A percentile compares a stretch with the other conserved stretches of the same genome.
phyloP scores from a whole-genome alignment of 495 filamentous ascomycete species.

The Poronia punctata region DNA sequence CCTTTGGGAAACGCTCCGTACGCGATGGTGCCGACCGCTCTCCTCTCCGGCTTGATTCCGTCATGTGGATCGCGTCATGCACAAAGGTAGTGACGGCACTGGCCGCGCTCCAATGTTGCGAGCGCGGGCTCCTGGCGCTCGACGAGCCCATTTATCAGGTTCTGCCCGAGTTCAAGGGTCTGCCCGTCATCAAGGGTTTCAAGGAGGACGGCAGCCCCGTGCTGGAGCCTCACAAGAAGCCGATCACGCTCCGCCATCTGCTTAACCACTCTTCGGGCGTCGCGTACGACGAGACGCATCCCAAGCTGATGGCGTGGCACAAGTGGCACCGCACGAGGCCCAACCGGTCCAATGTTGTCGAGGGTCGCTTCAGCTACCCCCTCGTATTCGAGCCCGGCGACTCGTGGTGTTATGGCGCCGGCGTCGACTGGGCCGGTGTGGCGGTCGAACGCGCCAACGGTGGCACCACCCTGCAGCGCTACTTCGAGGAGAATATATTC shows the following conservation, averaged over 20 bases:
- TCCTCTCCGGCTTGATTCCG: conserved; percentile 2
- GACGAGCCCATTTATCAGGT: conserved; percentile 12
- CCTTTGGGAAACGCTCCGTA: conserved; percentile 9
- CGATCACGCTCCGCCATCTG: conserved; percentile 14
- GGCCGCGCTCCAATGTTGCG: conserved; percentile 9
- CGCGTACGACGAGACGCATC: conserved; percentile 11
- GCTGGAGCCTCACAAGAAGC: conserved; percentile 1
- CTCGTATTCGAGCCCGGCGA: conserved; percentile 43
- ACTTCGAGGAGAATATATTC: conserved; percentile 41
- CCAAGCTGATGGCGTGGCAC: conserved; percentile 12
- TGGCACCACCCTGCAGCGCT: conserved; percentile 31
- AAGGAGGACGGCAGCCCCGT: conserved; percentile 4
- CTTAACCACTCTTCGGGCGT: conserved; percentile 14
- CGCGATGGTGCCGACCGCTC: conserved; percentile 8
- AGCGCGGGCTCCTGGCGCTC: conserved; percentile 8
- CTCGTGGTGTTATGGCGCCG: conserved; percentile 41
- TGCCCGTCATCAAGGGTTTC: conserved; percentile 8
- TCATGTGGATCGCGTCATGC: conserved; percentile 16
- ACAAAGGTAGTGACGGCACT: conserved; percentile 12
- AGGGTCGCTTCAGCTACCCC: conserved; percentile 30
- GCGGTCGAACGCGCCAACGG: conserved; percentile 9
- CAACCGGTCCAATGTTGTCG: conserved; percentile 7
- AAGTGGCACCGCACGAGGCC: conserved; percentile 10
- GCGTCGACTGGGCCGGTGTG: conserved; percentile 46
- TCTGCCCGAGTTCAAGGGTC: conserved; percentile 4